Evolutionary conservation across 2,329 filamentous ascomycete species (phyloP), one percentile per base, ranked within the genome.

Genomic region (Aspergillus japonicus): DNA sequence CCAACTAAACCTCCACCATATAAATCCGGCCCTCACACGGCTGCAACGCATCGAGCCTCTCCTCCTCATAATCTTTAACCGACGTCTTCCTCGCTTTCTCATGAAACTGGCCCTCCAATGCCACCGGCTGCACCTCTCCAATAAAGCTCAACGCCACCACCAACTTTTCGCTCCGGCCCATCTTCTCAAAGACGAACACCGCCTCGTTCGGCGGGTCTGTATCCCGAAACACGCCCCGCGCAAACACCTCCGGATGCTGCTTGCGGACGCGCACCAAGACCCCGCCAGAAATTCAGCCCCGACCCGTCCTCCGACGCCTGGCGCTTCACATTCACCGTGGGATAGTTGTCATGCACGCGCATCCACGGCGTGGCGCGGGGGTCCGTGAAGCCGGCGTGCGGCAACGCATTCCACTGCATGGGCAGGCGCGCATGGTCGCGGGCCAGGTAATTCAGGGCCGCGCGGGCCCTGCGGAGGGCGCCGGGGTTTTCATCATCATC

Each of bases 361-460:
- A 91, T 91, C 89, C 89, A 92, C 1, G 89, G 87, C 54, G 78
- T 80, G 2, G 68, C 71, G 3, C 73, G 75, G 1, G 73, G 73
- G 2, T 76, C 75, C 0, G 87, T 86, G 76, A 92, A 92, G 10
- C 89, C 89, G 0, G 80, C 88, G 59, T 90, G 82, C 0, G 75
- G 67, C 3, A 74, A 77, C n/a, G 73, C 69, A 64, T 85, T 81
- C 89, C 89, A 92, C 69, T 90, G 88, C 75, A 92, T 87, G 0
- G 89, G 89, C 1, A 87, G 85, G 35, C 89, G 81, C 5, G 85
- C 85, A 71, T 92, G 89, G 73, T 92, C 89, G 19, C 89, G 70
- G 0, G 74, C 87, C 31, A 89, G 81, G 60, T 82, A 78, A 63
- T 86, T 82, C 54, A 90, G 76, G 44, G 83, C 78, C 8, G 77